phyloP scores from a whole-genome alignment of 192 early-diverging fungal species.

The Entrophospora sp. region DNA sequence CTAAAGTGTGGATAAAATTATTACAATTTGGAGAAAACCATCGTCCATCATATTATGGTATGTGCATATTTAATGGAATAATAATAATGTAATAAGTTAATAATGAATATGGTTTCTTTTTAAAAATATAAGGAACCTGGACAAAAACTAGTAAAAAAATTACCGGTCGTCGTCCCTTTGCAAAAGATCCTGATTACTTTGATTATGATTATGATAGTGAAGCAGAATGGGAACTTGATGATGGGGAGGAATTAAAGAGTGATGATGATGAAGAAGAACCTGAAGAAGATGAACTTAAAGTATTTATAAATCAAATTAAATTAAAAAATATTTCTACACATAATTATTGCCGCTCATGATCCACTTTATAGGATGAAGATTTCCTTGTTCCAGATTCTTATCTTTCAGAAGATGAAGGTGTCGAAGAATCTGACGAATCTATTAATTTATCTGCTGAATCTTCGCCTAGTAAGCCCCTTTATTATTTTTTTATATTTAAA shows the following conservation, averaged over 20 bases:
- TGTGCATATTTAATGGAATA: background rate
- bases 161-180: constrained; percentile 52
- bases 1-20: constrained; percentile 45
- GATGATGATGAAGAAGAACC: constrained; percentile 66
- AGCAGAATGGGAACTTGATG: constrained; percentile 84
- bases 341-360: too few species aligned
- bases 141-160: constrained; percentile 49
- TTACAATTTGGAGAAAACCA: constrained; percentile 63
- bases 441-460: background rate
- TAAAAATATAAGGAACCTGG: constrained; percentile 59
- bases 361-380: constrained; percentile 42
- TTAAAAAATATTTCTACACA: background rate
- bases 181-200: constrained; percentile 46
- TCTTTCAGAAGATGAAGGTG: constrained; percentile 69
- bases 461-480: background rate
- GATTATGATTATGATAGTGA: constrained; percentile 88
- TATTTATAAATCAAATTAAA: background rate
- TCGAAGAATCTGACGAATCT: constrained; percentile 10
- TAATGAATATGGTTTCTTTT: background rate
- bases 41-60: constrained; percentile 70
- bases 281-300: constrained; percentile 36
- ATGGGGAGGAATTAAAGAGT: constrained; percentile 76
- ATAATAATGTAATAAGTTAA: background rate
- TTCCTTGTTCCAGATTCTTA: constrained; percentile 86
- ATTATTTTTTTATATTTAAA: too few species aligned